These are phyloP conservation scores for Acaromyces ingoldii DNA, from an alignment of 1,284 basidiomycete species.

Conservation along the genomic window DNA sequence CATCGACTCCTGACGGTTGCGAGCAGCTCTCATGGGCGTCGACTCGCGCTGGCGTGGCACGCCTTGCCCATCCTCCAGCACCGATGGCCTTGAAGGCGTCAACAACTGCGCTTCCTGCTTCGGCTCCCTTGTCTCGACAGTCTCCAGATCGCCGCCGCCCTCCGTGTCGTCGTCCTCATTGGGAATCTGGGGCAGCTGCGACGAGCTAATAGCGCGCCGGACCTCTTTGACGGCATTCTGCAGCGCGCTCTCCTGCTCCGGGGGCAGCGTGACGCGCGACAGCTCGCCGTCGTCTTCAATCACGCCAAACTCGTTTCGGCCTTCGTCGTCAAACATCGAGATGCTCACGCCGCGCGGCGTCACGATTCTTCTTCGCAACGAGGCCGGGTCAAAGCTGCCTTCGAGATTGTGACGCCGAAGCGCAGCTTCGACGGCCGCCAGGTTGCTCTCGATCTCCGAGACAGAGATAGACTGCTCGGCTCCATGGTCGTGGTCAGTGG, in stretches of 20 bases:
- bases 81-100: not conserved
- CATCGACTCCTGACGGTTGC: conserved; percentile 11
- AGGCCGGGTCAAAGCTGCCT: conserved; percentile 12
- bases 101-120: too few species aligned
- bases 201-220: conserved; percentile 7
- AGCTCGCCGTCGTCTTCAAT: not conserved
- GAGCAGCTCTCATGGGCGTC: conserved; percentile 5
- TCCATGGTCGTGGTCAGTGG: too few species aligned
- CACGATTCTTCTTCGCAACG: conserved; percentile 6
- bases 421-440: conserved; percentile 13
- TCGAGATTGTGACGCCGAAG: conserved; percentile 9
- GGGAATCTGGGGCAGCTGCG: conserved; percentile 7
- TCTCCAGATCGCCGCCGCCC: not conserved
- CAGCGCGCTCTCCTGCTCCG: conserved; percentile 5
- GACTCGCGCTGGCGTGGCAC: conserved; percentile 2
- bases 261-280: conserved; percentile 5
- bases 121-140: too few species aligned
- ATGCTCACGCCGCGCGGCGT: not conserved
- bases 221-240: conserved; percentile 5
- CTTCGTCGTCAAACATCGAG: not conserved
- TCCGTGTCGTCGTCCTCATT: conserved; percentile 2
- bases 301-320: not conserved
- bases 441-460: conserved; percentile 11
- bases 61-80: too few species aligned
- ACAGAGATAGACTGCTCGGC: too few species aligned